These are phyloP conservation scores for Cnidoscolus chayamansa DNA, from an alignment of 441 rosid genomes.

Conservation along the genomic window DNA sequence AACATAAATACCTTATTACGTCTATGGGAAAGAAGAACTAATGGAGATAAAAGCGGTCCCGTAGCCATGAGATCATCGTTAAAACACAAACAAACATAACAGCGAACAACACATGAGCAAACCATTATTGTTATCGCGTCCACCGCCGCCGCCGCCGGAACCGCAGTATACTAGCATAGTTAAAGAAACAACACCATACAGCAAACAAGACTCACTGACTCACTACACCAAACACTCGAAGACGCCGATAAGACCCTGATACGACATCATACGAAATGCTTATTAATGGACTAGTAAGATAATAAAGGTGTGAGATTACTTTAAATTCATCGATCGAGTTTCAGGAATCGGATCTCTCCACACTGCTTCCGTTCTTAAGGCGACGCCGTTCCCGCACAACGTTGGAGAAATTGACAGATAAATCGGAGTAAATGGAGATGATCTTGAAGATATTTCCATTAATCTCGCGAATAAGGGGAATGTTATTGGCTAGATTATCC, in stretches of 20 bases:
- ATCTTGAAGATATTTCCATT: conserved; percentile 63
- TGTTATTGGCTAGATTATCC: conserved; percentile 58
- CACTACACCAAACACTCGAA: not conserved
- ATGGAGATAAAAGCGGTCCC: conserved; percentile 25
- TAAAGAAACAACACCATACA: not conserved
- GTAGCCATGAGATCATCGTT: conserved; percentile 25
- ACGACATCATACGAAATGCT: not conserved
- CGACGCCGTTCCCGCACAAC: conserved; percentile 28
- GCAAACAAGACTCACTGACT: not conserved
- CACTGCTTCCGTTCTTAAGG: conserved; percentile 13
- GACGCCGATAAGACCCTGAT: not conserved
- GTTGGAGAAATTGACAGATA: conserved; percentile 45
- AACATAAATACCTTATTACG: conserved; percentile 33
- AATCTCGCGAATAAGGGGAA: conserved; percentile 53
- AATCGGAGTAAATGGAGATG: conserved; percentile 54
- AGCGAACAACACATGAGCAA: conserved; percentile 12
- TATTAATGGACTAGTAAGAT: not conserved
- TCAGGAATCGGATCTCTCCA: conserved; percentile 15
- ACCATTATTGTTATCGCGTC: not conserved
- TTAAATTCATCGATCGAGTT: conserved; percentile 18
- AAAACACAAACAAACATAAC: conserved; percentile 13
- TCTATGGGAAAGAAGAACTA: not conserved
- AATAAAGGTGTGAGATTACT: conserved; percentile 18
- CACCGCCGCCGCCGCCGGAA: not conserved
- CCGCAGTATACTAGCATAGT: not conserved